Evolutionary conservation across 352 stramenopile genomes (phyloP), one percentile per base, ranked within the genome.

Genomic region (Phytophthora foliorum): DNA sequence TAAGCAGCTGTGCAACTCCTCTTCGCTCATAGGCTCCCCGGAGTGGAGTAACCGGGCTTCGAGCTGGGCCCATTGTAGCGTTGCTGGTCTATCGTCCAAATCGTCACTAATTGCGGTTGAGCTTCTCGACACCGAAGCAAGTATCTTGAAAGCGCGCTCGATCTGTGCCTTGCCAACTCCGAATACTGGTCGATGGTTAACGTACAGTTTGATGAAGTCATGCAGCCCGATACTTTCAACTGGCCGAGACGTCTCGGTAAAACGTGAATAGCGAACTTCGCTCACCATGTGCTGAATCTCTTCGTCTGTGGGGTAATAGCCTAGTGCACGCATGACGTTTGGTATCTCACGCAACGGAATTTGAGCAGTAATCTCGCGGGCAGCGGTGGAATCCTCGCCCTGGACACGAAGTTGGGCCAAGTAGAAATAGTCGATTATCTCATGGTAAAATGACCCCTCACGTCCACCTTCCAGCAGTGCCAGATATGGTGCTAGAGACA

Each of bases 391-490:
- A 60, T 94, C 85, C 56, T 98, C 95, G 21, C 95, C 94, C 52
- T 98, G 92, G 34, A 93, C 81, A 17, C 95, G 88, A 16, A 98
- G 80, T 69, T 98, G 91, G 3, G 88, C 88, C 58, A 98, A 94
- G 72, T 98, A 98, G 70, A 98, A 98, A 75, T 97, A 98, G 67
- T 98, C 93, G 31, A 98, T 87, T 14, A 98, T 93, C 39, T 98
- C 92, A 49, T 97, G 72, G 73, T 94, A 96, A 55, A 98, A 91
- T 24, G 77, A 81, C 0, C 94, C 93, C 6, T 91, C 75, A 3
- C 63, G 59, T 17, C 89, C 93, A 44, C 92, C 93, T 74, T 98
- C 92, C 6, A 98, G 75, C 19, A 98, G 75, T 22, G 89, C 77
- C 45, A 97, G 61, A 59, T 90, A 98, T 10, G 93, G 89, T 41